Conservation (phyloP, 2,329 filamentous ascomycete genomes). For the Dactylellina parvicollis region DNA sequence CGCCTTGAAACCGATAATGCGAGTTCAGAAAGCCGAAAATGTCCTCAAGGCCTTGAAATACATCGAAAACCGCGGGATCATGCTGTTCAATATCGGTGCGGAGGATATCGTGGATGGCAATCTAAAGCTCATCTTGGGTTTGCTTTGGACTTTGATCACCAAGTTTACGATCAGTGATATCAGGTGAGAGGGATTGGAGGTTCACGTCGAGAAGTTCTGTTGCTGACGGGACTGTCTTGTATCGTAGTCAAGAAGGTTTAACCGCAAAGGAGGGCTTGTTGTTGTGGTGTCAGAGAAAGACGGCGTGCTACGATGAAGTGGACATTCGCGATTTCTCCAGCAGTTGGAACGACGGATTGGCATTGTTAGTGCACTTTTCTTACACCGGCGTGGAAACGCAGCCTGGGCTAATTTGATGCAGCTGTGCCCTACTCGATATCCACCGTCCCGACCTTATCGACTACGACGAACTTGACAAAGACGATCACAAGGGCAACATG, state of each 20-base stretch:
- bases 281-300: conserved; percentile 98
- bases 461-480: conserved; percentile 93
- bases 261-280: conserved; percentile 95
- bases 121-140: conserved; percentile 92
- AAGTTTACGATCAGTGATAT: conserved; percentile 99
- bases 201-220: not conserved
- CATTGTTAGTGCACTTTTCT: conserved; percentile 69
- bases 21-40: conserved; percentile 97
- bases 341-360: conserved; percentile 97
- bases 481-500: conserved; percentile 95
- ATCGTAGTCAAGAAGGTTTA: conserved; percentile 80
- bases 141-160: conserved; percentile 98
- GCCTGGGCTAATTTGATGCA: conserved; percentile 54
- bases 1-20: conserved; percentile 92
- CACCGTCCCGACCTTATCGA: conserved; percentile 97
- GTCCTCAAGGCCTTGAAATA: conserved; percentile 95
- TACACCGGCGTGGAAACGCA: not conserved
- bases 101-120: conserved; percentile 99
- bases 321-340: conserved; percentile 92
- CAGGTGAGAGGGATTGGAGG: conserved; percentile 65
- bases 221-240: conserved; percentile 6
- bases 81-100: conserved; percentile 97
- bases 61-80: conserved; percentile 87
- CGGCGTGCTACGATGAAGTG: conserved; percentile 96
- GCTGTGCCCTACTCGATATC: conserved; percentile 92